Percentiles rank a stretch among this genome's conserved stretches.
Evolutionary conservation across 441 rosid genomes (phyloP).

Genomic region (Euphorbia corollata): DNA sequence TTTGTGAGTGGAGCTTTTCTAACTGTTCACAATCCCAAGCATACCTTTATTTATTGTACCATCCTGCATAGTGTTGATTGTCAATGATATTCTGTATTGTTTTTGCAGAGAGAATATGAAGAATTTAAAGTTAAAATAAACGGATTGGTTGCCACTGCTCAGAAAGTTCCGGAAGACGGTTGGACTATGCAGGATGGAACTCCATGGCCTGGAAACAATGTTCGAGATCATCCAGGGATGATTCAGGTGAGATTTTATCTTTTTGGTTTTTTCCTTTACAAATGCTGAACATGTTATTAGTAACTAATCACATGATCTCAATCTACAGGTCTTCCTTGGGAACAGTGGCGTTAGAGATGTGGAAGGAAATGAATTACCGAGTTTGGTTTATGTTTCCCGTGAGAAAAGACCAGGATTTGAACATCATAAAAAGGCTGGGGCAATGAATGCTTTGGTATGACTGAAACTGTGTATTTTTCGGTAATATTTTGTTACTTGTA

Average conservation of each 20-base stretch:
- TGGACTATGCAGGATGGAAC: constrained; percentile 99
- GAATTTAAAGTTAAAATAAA: constrained; percentile 85
- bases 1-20: too few species aligned
- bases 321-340: constrained; percentile 77
- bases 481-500: neutral
- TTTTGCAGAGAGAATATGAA: constrained; percentile 86
- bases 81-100: neutral
- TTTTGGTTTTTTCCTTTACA: too few species aligned
- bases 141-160: constrained; percentile 75
- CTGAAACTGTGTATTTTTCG: neutral
- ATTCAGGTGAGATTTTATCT: constrained; percentile 62
- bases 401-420: constrained; percentile 98
- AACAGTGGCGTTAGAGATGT: constrained; percentile 74
- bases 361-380: constrained; percentile 84
- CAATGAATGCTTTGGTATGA: constrained; percentile 84
- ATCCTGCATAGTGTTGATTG: neutral
- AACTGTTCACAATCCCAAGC: too few species aligned
- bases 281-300: neutral
- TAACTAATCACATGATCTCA: constrained; percentile 7
- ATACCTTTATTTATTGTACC: too few species aligned
- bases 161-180: constrained; percentile 96
- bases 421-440: constrained; percentile 97
- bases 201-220: constrained; percentile 96
- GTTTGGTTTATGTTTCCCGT: constrained; percentile 86
- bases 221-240: constrained; percentile 89